Evolutionary conservation across 169 alveolate genomes (phyloP).

Genomic region (Cryptosporidium sp.): DNA sequence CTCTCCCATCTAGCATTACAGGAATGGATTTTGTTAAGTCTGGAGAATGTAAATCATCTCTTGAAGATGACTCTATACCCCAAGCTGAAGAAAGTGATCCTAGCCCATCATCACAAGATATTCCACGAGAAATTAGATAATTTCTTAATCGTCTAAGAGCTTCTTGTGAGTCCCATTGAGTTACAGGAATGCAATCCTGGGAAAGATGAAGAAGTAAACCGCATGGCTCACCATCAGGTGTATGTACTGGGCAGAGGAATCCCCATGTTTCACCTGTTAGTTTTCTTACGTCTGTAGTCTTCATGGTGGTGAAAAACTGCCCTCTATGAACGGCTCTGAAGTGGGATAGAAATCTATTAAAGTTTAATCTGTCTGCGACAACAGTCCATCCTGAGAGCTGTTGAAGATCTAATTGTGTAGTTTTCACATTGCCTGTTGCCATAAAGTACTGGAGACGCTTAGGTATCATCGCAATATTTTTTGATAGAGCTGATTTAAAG

Average conservation of each 20-base stretch:
- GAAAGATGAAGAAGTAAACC: slow-evolving; percentile 98
- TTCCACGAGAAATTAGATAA: slow-evolving; percentile 37
- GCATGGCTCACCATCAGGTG: slow-evolving; percentile 99
- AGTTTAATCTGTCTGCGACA: slow-evolving; percentile 98
- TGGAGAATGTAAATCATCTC: slow-evolving; percentile 84
- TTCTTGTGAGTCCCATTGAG: slow-evolving; percentile 64
- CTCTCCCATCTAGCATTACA: slow-evolving; percentile 91
- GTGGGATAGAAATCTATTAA: slow-evolving; percentile 96
- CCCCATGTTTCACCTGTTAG: slow-evolving; percentile 99
- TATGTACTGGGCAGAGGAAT: slow-evolving; percentile 99
- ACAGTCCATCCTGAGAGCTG: slow-evolving; percentile 98
- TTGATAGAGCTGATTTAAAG: slow-evolving; percentile 23
- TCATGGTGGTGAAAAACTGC: slow-evolving; percentile 96
- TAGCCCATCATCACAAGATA: slow-evolving; percentile 79
- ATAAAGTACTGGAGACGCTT: slow-evolving; percentile 92
- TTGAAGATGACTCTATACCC: slow-evolving; percentile 85
- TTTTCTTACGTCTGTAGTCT: slow-evolving; percentile 97
- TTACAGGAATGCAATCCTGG: slow-evolving; percentile 84
- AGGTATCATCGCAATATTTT: slow-evolving; percentile 74
- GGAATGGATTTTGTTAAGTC: slow-evolving; percentile 85
- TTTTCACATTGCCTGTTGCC: slow-evolving; percentile 95
- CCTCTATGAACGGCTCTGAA: slow-evolving; percentile 99
- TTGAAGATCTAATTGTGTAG: slow-evolving; percentile 87
- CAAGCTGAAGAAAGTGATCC: slow-evolving; percentile 77
- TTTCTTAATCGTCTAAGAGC: slow-evolving; percentile 44